Evolutionary conservation across 352 stramenopile species (phyloP), one percentile per base, ranked within the genome.

Genomic region (Sclerospora graminicola): DNA sequence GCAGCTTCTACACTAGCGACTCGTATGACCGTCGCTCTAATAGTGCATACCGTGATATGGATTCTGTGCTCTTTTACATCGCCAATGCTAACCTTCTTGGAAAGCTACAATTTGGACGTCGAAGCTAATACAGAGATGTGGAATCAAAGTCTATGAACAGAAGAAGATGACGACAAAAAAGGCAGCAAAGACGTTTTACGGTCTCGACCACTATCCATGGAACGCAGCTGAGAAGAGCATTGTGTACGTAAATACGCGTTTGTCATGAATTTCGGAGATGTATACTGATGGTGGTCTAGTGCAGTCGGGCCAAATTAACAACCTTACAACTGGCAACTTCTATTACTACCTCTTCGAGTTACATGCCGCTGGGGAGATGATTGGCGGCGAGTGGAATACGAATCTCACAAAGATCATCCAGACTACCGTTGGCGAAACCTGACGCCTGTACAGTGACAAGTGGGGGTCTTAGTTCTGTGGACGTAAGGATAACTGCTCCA

Each of bases 211-310:
- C n/a, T n/a, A n/a, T n/a, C n/a, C n/a, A n/a, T n/a, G n/a, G n/a
- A n/a, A n/a, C n/a, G n/a, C n/a, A n/a, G n/a, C n/a, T n/a, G n/a
- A n/a, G n/a, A n/a, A n/a, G n/a, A n/a, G n/a, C n/a, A n/a, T 82
- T 37, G 45, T 63, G 39, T 80, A 67, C 29, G 47, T 76, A 2
- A 48, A 64, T 39, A 71, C 54, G 2, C 57, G 41, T 45, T 45
- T 82, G 1, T 63, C 54, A 8, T 82, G 63, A 54, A 65, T 80
- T 35, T n/a, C n/a, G n/a, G n/a, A n/a, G n/a, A n/a, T n/a, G n/a
- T n/a, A n/a, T n/a, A n/a, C n/a, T n/a, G n/a, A n/a, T n/a, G n/a
- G n/a, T n/a, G n/a, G n/a, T n/a, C n/a, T n/a, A n/a, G n/a, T n/a
- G n/a, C n/a, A n/a, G n/a, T n/a, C n/a, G n/a, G n/a, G n/a, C n/a